These are phyloP conservation scores for Anethum foeniculum DNA, from an alignment of 140 eudicot genomes.

Conservation along the genomic window DNA sequence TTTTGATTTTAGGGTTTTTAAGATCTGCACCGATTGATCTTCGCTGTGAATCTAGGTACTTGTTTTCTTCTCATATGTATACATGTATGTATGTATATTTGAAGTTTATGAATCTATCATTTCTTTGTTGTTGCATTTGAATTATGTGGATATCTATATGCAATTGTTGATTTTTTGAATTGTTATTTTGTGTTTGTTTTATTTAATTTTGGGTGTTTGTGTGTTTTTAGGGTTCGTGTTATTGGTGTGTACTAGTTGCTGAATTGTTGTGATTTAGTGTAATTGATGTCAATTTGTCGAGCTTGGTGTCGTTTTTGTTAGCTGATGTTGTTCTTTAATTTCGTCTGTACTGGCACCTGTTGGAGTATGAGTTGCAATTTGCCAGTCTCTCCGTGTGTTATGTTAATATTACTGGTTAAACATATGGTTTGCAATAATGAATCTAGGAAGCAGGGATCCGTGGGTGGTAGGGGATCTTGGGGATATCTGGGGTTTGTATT, in stretches of 20 bases:
- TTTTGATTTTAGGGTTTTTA: not conserved
- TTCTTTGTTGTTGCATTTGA: not conserved
- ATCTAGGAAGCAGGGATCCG: no score
- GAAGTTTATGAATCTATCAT: not conserved
- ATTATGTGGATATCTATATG: not conserved
- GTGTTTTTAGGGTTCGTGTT: not conserved
- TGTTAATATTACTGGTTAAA: not conserved
- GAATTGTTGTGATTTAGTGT: not conserved
- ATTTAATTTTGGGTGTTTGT: not conserved
- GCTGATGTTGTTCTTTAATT: no score
- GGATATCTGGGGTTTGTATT: no score
- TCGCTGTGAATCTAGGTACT: not conserved
- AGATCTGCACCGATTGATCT: not conserved
- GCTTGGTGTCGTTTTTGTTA: not conserved
- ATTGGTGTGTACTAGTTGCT: not conserved
- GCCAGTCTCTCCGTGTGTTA: not conserved
- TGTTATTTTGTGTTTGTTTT: not conserved
- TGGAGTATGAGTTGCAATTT: not conserved
- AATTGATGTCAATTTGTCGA: no score
- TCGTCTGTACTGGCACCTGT: not conserved
- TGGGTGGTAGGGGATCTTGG: no score
- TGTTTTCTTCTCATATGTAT: not conserved
- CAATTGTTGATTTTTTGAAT: not conserved
- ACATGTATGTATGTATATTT: not conserved
- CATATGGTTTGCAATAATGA: not conserved